Evolutionary conservation across 2,329 filamentous ascomycete genomes (phyloP).

Genomic region (Colletotrichum limetticola): DNA sequence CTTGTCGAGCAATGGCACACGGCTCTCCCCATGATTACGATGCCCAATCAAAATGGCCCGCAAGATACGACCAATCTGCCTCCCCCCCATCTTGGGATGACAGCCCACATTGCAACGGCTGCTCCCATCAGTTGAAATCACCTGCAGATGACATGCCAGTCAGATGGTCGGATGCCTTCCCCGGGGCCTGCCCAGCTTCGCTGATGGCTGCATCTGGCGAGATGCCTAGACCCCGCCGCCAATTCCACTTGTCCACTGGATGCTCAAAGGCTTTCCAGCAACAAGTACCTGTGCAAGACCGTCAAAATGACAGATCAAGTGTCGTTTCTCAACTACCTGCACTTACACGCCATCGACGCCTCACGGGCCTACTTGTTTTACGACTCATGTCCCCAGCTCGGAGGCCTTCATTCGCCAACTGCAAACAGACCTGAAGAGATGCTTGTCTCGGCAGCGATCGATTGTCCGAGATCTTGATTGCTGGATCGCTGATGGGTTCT

Average conservation of each 20-base stretch:
- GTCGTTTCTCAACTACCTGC: constrained; percentile 24
- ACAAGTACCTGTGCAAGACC: constrained; percentile 3
- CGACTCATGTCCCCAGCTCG: not conserved
- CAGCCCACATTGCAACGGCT: constrained; percentile 27
- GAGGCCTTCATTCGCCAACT: not conserved
- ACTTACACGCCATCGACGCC: constrained; percentile 15
- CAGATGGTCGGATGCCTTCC: constrained; percentile 30
- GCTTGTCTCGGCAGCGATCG: constrained; percentile 29
- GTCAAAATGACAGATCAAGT: constrained; percentile 30
- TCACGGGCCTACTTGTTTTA: not conserved
- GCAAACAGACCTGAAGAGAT: not conserved
- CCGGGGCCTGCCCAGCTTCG: constrained; percentile 27
- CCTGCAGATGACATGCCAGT: constrained; percentile 27
- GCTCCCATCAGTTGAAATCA: constrained; percentile 26
- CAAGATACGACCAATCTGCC: not conserved
- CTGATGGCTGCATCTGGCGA: constrained; percentile 15
- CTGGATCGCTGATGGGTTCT: constrained; percentile 4
- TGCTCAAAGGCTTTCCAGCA: not conserved
- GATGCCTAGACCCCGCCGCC: not conserved
- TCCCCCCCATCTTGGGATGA: constrained; percentile 5
- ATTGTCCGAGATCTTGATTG: constrained; percentile 29
- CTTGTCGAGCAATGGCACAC: constrained; percentile 30
- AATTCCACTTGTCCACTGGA: not conserved
- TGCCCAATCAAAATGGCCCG: constrained; percentile 22
- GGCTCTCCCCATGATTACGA: not conserved